Conservation (phyloP, 805 yeast genomes). For the Lachancea fermentati region DNA sequence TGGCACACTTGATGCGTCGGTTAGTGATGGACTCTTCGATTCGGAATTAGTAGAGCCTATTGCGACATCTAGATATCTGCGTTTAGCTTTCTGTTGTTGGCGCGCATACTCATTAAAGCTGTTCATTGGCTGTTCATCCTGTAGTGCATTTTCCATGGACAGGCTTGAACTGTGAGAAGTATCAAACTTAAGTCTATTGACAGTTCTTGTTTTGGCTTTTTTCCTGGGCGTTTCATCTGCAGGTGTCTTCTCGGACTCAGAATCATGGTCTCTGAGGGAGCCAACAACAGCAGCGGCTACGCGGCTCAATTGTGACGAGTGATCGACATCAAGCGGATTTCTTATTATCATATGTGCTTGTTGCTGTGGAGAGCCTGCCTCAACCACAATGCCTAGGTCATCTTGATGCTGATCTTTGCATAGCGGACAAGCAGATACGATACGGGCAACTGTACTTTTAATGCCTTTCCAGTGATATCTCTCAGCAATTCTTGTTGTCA, state of each 20-base stretch:
- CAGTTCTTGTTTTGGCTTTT: slow-evolving; percentile 1
- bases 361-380: slow-evolving; percentile 9
- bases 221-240: slow-evolving; percentile 9
- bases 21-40: background rate
- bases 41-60: background rate
- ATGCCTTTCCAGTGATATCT: slow-evolving; percentile 88
- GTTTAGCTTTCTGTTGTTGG: slow-evolving; percentile 15
- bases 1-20: slow-evolving; percentile 7
- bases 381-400: slow-evolving; percentile 8
- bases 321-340: slow-evolving; percentile 14
- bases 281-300: slow-evolving; percentile 28
- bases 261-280: slow-evolving; percentile 13
- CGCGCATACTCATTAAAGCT: slow-evolving; percentile 25
- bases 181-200: slow-evolving; percentile 6
- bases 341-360: slow-evolving; percentile 8
- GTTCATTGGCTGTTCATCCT: slow-evolving; percentile 20
- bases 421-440: slow-evolving; percentile 66
- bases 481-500: slow-evolving; percentile 72
- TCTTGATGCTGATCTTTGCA: slow-evolving; percentile 48
- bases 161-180: background rate
- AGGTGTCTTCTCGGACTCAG: slow-evolving; percentile 11
- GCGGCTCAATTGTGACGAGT: slow-evolving; percentile 17
- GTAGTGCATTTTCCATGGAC: slow-evolving; percentile 5
- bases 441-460: slow-evolving; percentile 78
- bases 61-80: slow-evolving; percentile 20